These are phyloP conservation scores for Ajuga chamaepitys DNA, from an alignment of 257 asterid species.

Conservation along the genomic window DNA sequence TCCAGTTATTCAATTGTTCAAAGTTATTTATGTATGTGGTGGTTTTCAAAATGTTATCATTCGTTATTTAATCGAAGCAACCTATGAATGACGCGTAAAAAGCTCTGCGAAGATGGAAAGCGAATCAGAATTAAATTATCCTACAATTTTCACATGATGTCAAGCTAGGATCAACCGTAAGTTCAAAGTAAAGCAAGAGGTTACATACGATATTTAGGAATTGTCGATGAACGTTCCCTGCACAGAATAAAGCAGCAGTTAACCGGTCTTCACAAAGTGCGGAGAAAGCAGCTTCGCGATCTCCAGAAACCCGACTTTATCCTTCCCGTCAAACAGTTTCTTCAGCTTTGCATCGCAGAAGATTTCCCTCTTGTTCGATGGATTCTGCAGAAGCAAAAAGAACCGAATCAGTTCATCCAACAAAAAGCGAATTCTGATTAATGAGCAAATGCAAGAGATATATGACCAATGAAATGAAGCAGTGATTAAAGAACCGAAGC, in stretches of 20 bases:
- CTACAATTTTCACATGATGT: slow-evolving; percentile 22
- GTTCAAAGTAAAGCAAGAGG: slow-evolving; percentile 8
- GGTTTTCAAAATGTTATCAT: not conserved
- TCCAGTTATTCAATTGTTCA: no score
- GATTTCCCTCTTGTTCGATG: slow-evolving; percentile 47
- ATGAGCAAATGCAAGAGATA: no score
- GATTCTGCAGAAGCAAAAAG: slow-evolving; percentile 38
- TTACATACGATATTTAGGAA: not conserved
- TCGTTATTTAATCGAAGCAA: not conserved
- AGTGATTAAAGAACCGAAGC: no score
- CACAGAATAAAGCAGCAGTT: slow-evolving; percentile 1
- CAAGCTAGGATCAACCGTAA: slow-evolving; percentile 16
- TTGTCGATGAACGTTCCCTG: not conserved
- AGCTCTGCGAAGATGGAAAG: not conserved
- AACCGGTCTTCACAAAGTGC: slow-evolving; percentile 41
- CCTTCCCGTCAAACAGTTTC: slow-evolving; percentile 48
- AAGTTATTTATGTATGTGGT: not conserved
- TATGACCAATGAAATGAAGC: no score
- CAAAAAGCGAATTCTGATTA: not conserved
- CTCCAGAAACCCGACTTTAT: slow-evolving; percentile 53
- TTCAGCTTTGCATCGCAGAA: slow-evolving; percentile 53
- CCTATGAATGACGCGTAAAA: not conserved
- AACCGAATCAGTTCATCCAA: not conserved
- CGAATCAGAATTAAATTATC: slow-evolving; percentile 10
- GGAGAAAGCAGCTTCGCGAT: slow-evolving; percentile 43